Evolutionary conservation across 2,329 filamentous ascomycete species (phyloP).

Genomic region (Xylaria sp.): DNA sequence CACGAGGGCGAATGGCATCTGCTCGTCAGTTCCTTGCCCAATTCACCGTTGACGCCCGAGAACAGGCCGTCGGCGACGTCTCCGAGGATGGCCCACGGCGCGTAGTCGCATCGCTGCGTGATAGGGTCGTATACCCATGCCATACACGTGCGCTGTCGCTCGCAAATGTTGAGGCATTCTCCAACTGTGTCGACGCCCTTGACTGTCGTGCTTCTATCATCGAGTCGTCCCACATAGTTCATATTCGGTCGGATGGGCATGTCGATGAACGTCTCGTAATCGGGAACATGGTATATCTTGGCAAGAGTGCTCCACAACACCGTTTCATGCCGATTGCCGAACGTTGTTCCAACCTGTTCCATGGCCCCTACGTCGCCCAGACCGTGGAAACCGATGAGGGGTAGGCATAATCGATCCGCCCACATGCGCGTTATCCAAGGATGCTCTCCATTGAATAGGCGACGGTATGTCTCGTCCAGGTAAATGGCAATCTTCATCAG

Average conservation of each 20-base stretch:
- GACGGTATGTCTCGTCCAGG: constrained; percentile 49
- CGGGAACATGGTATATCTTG: constrained; percentile 41
- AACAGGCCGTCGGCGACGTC: constrained; percentile 31
- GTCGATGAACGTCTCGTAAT: constrained; percentile 35
- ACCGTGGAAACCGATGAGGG: constrained; percentile 51
- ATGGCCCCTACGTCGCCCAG: constrained; percentile 43
- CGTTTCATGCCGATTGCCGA: constrained; percentile 36
- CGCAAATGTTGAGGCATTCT: constrained; percentile 41
- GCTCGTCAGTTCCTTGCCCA: constrained; percentile 25
- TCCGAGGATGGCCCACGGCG: constrained; percentile 48
- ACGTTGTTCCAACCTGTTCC: constrained; percentile 39
- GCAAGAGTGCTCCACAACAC: constrained; percentile 49
- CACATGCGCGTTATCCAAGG: constrained; percentile 46
- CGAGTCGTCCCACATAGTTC: constrained; percentile 48
- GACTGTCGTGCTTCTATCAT: constrained; percentile 39
- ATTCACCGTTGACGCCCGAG: constrained; percentile 37
- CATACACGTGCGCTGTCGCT: constrained; percentile 39
- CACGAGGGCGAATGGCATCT: constrained; percentile 27
- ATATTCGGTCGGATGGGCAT: constrained; percentile 36
- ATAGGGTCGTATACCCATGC: constrained; percentile 47
- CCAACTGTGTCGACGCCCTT: constrained; percentile 36
- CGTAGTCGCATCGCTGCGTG: constrained; percentile 38
- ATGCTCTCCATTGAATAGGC: constrained; percentile 52
- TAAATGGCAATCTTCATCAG: constrained; percentile 50
- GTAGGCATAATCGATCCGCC: constrained; percentile 47